phyloP scores from a whole-genome alignment of 2,329 filamentous ascomycete genomes.

The Beauveria rudraprayagi region DNA sequence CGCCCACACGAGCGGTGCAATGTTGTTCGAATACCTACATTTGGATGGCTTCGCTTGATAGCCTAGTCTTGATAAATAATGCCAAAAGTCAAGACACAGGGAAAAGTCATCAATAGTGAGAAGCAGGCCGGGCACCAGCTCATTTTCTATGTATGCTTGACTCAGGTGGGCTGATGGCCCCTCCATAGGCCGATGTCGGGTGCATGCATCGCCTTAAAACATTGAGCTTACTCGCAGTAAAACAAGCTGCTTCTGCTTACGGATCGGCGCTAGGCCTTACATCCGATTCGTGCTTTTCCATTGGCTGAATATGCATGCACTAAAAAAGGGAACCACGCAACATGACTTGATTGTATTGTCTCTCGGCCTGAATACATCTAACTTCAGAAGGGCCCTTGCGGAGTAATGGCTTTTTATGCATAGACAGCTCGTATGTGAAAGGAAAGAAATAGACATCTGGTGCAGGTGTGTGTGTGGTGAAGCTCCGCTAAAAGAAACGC shows the following conservation, averaged over 20 bases:
- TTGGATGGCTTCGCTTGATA: background rate
- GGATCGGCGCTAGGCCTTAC: no score
- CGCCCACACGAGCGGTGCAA: background rate
- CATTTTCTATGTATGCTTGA: background rate
- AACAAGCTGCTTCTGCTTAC: no score
- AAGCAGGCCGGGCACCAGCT: background rate
- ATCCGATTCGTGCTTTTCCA: no score
- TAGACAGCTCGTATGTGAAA: no score
- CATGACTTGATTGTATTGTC: no score
- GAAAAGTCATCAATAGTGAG: background rate
- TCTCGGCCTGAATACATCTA: no score
- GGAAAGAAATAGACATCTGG: background rate
- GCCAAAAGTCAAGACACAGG: background rate
- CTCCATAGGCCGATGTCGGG: conserved; percentile 3
- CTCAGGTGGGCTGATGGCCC: background rate
- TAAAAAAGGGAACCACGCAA: no score
- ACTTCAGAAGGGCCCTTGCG: no score
- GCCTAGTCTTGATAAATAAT: background rate
- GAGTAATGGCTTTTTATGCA: no score
- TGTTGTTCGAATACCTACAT: background rate
- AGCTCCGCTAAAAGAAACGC: background rate
- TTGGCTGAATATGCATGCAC: no score
- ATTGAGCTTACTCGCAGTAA: no score
- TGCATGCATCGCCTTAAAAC: background rate
- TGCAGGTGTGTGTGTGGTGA: background rate